Evolutionary conservation across 441 rosid species (phyloP), one percentile per base, ranked within the genome.

Genomic region (Sinapis alba): DNA sequence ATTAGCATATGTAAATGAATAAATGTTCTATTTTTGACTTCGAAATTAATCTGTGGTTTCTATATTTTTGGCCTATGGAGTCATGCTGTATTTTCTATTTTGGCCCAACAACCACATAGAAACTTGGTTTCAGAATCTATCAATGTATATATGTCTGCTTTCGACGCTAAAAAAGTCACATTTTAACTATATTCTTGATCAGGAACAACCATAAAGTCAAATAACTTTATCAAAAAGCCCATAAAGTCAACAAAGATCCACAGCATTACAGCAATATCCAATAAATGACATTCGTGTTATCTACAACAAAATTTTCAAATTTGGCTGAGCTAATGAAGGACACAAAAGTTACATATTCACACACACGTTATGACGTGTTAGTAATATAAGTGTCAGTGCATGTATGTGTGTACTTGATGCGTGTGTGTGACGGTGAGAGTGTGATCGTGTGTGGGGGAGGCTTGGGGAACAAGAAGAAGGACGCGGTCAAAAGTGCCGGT

Each of bases 401-500:
- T 74, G 61, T 21, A 47, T 50, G 24, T 64, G 45, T 2, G 60
- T 54, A 47, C 68, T 16, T 20, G 72, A 36, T 73, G 64, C 9
- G 65, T 41, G 45, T 24, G 27, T 24, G 58, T 34, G 79, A 69
- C 75, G 75, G 79, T 76, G 71, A 51, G 56, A 51, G 23, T 59
- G 78, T 45, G 64, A 32, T 53, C 50, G 20, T 34, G 47, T 62
- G 62, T n/a, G 57, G 51, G 61, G 34, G 69, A 72, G 77, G 16
- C 77, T 78, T 78, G 77, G 77, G 69, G 81, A 61, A 61, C 65
- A 67, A 72, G 80, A 26, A 11, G 57, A 58, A 47, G 68, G 65
- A 78, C 69, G 4, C 65, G 77, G 81, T 78, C 81, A 78, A 78
- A 72, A 72, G 18, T 51, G 81, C 56, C 77, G 81, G 81, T 78